These are phyloP conservation scores for Tulasnella sp. DNA, from an alignment of 768 basidiomycete species.

Conservation along the genomic window DNA sequence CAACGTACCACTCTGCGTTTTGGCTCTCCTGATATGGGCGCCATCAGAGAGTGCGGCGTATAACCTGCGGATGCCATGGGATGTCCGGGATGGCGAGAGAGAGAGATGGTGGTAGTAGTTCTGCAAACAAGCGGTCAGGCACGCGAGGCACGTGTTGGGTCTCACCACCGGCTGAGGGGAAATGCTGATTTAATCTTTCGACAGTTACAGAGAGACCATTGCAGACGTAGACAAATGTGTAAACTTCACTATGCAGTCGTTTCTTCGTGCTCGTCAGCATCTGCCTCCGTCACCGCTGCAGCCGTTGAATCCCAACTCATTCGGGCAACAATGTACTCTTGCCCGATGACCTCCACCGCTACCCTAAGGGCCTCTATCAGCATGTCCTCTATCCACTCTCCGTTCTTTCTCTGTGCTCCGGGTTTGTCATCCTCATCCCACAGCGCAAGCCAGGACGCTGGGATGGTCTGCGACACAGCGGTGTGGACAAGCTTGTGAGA, in stretches of 20 bases:
- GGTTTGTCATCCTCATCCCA: slow-evolving; percentile 54
- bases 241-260: not conserved
- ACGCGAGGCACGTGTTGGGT: slow-evolving; percentile 17
- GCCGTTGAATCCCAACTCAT: slow-evolving; percentile 65
- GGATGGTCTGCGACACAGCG: slow-evolving; percentile 78
- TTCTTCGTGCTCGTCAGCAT: slow-evolving; percentile 9
- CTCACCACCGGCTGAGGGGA: not conserved
- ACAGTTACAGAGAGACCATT: slow-evolving; percentile 20
- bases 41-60: slow-evolving; percentile 40
- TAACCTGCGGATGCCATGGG: slow-evolving; percentile 20
- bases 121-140: slow-evolving; percentile 20
- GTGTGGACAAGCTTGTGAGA: slow-evolving; percentile 70
- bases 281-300: slow-evolving; percentile 32
- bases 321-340: slow-evolving; percentile 80
- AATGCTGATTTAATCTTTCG: not conserved
- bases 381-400: slow-evolving; percentile 91
- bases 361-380: slow-evolving; percentile 82
- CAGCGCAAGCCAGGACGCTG: slow-evolving; percentile 80
- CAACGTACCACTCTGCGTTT: slow-evolving; percentile 83
- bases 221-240: not conserved
- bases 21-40: slow-evolving; percentile 67
- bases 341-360: slow-evolving; percentile 85
- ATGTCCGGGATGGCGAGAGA: not conserved
- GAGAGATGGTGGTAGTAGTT: not conserved
- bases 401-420: slow-evolving; percentile 26